Conservation (phyloP, 257 asterid genomes). For the Mentha longifolia region DNA sequence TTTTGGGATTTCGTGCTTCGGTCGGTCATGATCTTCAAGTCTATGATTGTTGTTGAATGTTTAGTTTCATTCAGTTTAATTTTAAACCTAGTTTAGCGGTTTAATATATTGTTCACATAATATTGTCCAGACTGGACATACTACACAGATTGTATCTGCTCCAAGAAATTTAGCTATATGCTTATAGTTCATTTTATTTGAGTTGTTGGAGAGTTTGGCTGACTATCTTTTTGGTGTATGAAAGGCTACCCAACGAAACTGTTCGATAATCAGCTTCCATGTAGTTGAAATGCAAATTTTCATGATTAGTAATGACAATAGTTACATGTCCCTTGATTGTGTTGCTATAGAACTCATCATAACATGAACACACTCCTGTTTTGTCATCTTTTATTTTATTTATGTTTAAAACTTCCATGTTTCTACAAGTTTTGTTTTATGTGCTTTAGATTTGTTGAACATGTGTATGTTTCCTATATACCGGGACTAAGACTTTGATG, state of each 20-base stretch:
- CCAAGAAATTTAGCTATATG: not conserved
- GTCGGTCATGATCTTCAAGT: slow-evolving; percentile 20
- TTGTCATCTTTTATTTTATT: not conserved
- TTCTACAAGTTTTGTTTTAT: not conserved
- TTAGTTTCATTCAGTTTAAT: not conserved
- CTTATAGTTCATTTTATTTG: not conserved
- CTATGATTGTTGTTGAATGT: slow-evolving; percentile 9
- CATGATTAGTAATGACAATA: slow-evolving; percentile 9
- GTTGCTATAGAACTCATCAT: not conserved
- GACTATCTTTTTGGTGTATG: slow-evolving; percentile 13
- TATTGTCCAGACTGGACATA: not conserved
- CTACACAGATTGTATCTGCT: slow-evolving; percentile 16
- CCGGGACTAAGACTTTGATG: not conserved
- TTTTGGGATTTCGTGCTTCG: slow-evolving; percentile 21
- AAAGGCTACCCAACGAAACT: slow-evolving; percentile 12
- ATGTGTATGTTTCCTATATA: not conserved
- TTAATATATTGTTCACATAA: slow-evolving; percentile 14
- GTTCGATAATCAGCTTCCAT: not conserved
- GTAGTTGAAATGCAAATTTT: slow-evolving; percentile 2
- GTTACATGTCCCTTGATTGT: not conserved
- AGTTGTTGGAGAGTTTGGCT: slow-evolving; percentile 22
- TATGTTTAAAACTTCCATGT: not conserved
- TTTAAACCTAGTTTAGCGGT: not conserved
- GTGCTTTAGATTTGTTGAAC: not conserved
- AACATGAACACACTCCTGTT: not conserved